Conservation (phyloP, 805 yeast genomes). For the Zygotorulaspora florentina region DNA sequence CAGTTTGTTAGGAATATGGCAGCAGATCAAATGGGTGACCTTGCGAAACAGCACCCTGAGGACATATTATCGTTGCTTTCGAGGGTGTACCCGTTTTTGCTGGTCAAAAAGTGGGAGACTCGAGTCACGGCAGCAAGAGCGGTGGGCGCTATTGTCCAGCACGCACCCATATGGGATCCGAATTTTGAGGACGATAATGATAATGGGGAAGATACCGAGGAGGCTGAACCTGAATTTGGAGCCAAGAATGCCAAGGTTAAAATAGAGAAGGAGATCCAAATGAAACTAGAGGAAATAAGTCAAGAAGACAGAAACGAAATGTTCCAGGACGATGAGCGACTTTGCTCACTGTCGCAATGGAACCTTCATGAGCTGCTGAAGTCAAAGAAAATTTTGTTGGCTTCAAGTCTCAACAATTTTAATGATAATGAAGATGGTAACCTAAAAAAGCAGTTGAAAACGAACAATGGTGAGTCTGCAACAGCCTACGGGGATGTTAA, state of each 20-base stretch:
- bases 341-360: slow-evolving; percentile 26
- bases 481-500: background rate
- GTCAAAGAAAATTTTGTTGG: slow-evolving; percentile 27
- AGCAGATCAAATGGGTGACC: slow-evolving; percentile 92
- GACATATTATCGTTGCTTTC: slow-evolving; percentile 79
- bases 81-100: slow-evolving; percentile 84
- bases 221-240: slow-evolving; percentile 17
- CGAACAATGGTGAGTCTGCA: slow-evolving; percentile 1
- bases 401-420: slow-evolving; percentile 25
- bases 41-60: slow-evolving; percentile 93
- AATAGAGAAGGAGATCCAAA: slow-evolving; percentile 31
- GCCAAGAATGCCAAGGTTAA: slow-evolving; percentile 32
- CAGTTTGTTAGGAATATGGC: slow-evolving; percentile 92
- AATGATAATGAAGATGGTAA: slow-evolving; percentile 13
- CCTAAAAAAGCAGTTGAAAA: slow-evolving; percentile 13
- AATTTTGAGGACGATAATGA: slow-evolving; percentile 39
- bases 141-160: slow-evolving; percentile 83
- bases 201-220: slow-evolving; percentile 15
- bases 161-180: slow-evolving; percentile 83
- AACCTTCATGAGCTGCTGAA: slow-evolving; percentile 29
- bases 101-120: slow-evolving; percentile 90
- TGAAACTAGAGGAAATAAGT: slow-evolving; percentile 30
- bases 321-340: slow-evolving; percentile 23
- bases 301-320: slow-evolving; percentile 21
- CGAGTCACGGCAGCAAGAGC: slow-evolving; percentile 93